These are phyloP conservation scores for Lentinula sp. DNA, from an alignment of 768 basidiomycete genomes.

Conservation along the genomic window DNA sequence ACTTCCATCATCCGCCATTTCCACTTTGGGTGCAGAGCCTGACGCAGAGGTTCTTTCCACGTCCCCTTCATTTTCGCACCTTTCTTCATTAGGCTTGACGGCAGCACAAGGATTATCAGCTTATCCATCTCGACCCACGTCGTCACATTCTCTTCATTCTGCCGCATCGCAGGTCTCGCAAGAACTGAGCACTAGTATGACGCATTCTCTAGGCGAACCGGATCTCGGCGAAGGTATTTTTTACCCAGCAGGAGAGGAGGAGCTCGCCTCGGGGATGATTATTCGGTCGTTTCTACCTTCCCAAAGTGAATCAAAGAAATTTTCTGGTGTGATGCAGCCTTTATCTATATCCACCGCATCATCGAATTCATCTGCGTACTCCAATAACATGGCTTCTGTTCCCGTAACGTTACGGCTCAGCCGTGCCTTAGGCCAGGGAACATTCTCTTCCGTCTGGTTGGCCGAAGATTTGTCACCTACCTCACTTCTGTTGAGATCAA, in stretches of 20 bases:
- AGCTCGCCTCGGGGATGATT: slow-evolving; percentile 10
- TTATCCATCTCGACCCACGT: slow-evolving; percentile 13
- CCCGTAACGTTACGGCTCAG: slow-evolving; percentile 41
- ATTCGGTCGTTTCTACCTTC: slow-evolving; percentile 9
- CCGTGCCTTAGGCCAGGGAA: slow-evolving; percentile 58
- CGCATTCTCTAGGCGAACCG: slow-evolving; percentile 4
- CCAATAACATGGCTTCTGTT: slow-evolving; percentile 8
- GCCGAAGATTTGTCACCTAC: slow-evolving; percentile 47
- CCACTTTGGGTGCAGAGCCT: slow-evolving; percentile 9
- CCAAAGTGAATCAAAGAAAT: not conserved
- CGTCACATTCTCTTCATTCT: slow-evolving; percentile 7
- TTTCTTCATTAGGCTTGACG: not conserved
- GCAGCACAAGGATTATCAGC: not conserved
- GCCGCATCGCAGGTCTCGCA: not conserved
- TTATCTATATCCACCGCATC: slow-evolving; percentile 1
- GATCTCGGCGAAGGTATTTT: slow-evolving; percentile 6
- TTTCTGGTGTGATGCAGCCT: not conserved
- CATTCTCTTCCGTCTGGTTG: slow-evolving; percentile 75
- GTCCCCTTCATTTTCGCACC: slow-evolving; percentile 8
- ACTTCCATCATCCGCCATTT: not conserved
- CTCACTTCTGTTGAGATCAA: slow-evolving; percentile 36
- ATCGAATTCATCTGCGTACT: not conserved
- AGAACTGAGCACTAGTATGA: slow-evolving; percentile 4
- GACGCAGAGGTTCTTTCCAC: slow-evolving; percentile 11
- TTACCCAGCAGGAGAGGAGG: slow-evolving; percentile 3